A percentile compares a stretch with the other conserved stretches of the same genome.
These are phyloP conservation scores for Coemansia sp. DNA, from an alignment of 371 early-diverging fungal species.

Conservation along the genomic window DNA sequence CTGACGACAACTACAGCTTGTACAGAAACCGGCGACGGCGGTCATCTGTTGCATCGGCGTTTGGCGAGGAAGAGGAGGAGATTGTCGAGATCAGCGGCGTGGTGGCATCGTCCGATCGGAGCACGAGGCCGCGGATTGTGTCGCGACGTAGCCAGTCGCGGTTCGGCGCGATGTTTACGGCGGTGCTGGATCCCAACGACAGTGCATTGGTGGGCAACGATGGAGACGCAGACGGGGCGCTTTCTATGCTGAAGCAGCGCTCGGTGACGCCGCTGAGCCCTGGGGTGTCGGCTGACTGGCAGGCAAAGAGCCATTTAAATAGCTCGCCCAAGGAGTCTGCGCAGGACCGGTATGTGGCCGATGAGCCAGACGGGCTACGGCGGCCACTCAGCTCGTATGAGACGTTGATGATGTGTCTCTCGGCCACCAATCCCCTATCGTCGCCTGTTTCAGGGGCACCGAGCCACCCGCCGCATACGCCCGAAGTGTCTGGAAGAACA, in stretches of 20 bases:
- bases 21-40: conserved; percentile 1
- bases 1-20: conserved; percentile 2
- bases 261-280: conserved; percentile 4
- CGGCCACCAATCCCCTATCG: conserved; percentile 4
- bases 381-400: conserved; percentile 45
- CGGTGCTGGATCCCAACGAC: conserved; percentile 11
- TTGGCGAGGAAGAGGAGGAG: conserved; percentile 22
- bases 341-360: conserved; percentile 35
- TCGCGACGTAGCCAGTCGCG: conserved; percentile 43
- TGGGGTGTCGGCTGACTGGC: no score
- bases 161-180: conserved; percentile 38
- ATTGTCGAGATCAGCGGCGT: conserved; percentile 33
- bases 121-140: conserved; percentile 16
- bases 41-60: conserved; percentile 13
- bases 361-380: conserved; percentile 6
- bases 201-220: not conserved
- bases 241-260: not conserved
- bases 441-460: not conserved
- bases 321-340: conserved; percentile 30
- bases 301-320: not conserved
- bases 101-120: conserved; percentile 4
- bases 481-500: not conserved
- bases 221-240: not conserved
- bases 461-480: not conserved
- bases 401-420: conserved; percentile 24